Evolutionary conservation across 139 green algal species (phyloP).

Genomic region (Coelastrella sp.): DNA sequence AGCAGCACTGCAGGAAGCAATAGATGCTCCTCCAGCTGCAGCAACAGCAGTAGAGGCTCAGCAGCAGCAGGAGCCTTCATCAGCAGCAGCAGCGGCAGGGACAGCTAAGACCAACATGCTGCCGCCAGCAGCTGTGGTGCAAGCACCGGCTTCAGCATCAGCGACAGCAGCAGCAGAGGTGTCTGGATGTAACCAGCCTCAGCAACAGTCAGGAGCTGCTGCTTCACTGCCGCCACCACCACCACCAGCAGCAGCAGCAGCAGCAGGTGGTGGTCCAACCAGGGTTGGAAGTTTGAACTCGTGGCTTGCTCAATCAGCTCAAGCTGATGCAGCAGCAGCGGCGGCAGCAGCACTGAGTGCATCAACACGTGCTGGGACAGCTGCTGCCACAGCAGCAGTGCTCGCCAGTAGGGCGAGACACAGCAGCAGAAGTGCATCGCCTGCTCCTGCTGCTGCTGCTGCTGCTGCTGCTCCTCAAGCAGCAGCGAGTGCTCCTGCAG

Average conservation of each 20-base stretch:
- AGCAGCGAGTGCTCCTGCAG: background rate
- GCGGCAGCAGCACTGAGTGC: background rate
- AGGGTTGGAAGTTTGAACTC: slow-evolving; percentile 18
- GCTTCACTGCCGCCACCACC: background rate
- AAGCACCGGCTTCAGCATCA: background rate
- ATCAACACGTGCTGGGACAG: background rate
- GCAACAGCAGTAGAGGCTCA: background rate
- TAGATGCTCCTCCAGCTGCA: background rate
- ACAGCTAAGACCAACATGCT: background rate
- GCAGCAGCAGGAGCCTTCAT: background rate
- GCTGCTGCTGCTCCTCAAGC: background rate
- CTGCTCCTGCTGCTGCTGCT: background rate
- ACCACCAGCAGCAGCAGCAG: too few relatives aligned
- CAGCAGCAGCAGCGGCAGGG: background rate
- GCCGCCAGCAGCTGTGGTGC: background rate
- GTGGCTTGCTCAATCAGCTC: slow-evolving; percentile 2
- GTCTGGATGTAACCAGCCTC: background rate
- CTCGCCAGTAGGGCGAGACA: background rate
- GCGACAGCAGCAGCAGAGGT: background rate
- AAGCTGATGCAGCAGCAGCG: background rate
- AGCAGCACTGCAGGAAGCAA: slow-evolving; percentile 17
- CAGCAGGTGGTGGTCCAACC: background rate
- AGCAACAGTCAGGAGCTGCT: slow-evolving; percentile 6
- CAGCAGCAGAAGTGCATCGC: background rate
- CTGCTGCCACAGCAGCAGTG: background rate